Base-by-base conservation (phyloP, 768 basidiomycete genomes). In the Auricularia sp. region DNA sequence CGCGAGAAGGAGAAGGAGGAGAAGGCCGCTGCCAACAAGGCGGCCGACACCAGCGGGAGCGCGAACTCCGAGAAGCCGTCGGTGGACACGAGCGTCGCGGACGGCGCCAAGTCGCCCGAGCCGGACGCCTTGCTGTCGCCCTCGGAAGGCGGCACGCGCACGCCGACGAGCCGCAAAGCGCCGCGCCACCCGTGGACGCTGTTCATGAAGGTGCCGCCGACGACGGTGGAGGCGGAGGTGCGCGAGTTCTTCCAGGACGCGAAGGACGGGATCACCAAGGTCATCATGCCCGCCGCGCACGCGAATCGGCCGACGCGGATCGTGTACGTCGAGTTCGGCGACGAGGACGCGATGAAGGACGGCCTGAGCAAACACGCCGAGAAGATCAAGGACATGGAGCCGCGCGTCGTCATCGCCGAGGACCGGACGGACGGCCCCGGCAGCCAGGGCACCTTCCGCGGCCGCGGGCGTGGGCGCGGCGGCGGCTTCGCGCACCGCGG, bases 301-400 rank as follows among this genome's bases (percentile, higher is more conserved):
- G 69, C 75, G 3, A 82, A 83, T 10, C 83, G 86, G 58, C 75
- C 79, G 35, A 76, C 76, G 64, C 84, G 81, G 68, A 79, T 93
- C 65, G 90, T 86, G 1, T 97, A 93, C 71, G 84, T 97, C 63
- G 94, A 96, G 71, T 97, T 96, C 75, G 88, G 85, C 3, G 90
- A 92, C 69, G 92, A 95, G 70, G 90, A 89, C 58, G 80, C 86
- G 10, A 91, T 94, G 90, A 90, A 85, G 69, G 82, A 79, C 21
- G 94, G 88, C 0, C 76, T 95, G 24, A 86, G 83, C 56, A 89
- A 86, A 70, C 88, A 90, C 68, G 82, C 81, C 33, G 85, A 86
- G 91, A 88, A 83, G 81, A 77, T 92, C 39, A 85, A 87, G 54
- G 90, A 89, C 61, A 78, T 71, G 0, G 71, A 77, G 0, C 85